Conservation (phyloP, 257 asterid species). For the Penstemon davidsonii region DNA sequence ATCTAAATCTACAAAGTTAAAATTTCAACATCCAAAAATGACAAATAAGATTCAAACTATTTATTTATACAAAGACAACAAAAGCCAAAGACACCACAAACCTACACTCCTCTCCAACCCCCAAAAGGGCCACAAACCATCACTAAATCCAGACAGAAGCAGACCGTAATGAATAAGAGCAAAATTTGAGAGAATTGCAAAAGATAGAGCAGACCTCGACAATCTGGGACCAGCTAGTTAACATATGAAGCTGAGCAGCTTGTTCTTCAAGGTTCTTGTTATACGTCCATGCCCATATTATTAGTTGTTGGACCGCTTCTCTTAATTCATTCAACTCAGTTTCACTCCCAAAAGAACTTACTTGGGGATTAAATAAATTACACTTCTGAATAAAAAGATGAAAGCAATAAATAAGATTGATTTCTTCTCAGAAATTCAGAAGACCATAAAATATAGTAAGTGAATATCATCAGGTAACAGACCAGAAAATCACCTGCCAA, state of each 20-base stretch:
- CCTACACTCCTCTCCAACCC: constrained; percentile 16
- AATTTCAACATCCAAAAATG: constrained; percentile 14
- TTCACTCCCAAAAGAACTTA: constrained; percentile 61
- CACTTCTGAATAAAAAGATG: constrained; percentile 49
- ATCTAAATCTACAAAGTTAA: not conserved
- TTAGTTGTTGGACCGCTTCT: constrained; percentile 72
- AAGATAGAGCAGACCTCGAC: constrained; percentile 64
- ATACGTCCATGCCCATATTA: constrained; percentile 96
- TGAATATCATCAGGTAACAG: not conserved
- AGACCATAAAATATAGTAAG: constrained; percentile 21
- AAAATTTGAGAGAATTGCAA: constrained; percentile 12
- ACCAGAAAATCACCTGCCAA: constrained; percentile 71
- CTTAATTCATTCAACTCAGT: constrained; percentile 78
- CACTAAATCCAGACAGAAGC: constrained; percentile 2
- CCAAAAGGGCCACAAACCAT: not conserved
- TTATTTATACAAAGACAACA: constrained; percentile 16
- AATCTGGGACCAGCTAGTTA: constrained; percentile 94
- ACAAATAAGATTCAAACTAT: constrained; percentile 2
- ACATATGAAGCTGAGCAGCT: constrained; percentile 96
- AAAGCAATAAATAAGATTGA: constrained; percentile 7
- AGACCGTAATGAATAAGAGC: not conserved
- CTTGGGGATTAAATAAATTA: constrained; percentile 59
- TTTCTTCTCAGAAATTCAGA: constrained; percentile 17
- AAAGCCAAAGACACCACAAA: not conserved
- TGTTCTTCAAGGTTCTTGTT: constrained; percentile 97